Conservation (phyloP, 441 rosid genomes). For the Gossypium davidsonii region DNA sequence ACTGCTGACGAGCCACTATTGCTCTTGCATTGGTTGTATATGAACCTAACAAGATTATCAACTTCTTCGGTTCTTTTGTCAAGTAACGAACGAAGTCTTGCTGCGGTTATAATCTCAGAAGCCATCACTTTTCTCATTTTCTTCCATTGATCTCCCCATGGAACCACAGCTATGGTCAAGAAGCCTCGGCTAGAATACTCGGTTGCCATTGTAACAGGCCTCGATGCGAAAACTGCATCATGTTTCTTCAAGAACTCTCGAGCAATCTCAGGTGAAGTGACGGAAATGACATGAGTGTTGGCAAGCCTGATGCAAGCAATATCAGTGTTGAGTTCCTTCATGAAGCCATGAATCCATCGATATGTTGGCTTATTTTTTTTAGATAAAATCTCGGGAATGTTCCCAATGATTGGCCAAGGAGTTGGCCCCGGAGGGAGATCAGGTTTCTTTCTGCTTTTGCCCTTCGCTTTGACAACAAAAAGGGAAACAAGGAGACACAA, state of each 20-base stretch:
- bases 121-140: constrained; percentile 28
- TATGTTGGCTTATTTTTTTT: not conserved
- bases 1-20: not conserved
- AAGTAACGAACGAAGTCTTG: constrained; percentile 32
- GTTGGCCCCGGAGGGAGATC: constrained; percentile 10
- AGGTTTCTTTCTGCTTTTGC: not conserved
- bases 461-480: not conserved
- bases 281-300: constrained; percentile 18
- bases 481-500: not conserved
- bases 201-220: constrained; percentile 9
- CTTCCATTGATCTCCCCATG: constrained; percentile 25
- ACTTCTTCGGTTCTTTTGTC: constrained; percentile 41
- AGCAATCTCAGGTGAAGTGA: constrained; percentile 23
- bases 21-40: constrained; percentile 28
- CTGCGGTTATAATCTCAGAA: constrained; percentile 4
- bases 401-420: constrained; percentile 16
- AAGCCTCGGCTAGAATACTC: not conserved
- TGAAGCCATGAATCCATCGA: constrained; percentile 5
- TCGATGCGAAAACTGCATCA: constrained; percentile 17
- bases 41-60: constrained; percentile 38
- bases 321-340: constrained; percentile 25
- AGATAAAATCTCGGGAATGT: not conserved
- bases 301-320: constrained; percentile 23
- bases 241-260: constrained; percentile 23
- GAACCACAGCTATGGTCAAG: not conserved